These are phyloP conservation scores for Penicillium bialowiezense DNA, from an alignment of 495 filamentous ascomycete species.

Conservation along the genomic window DNA sequence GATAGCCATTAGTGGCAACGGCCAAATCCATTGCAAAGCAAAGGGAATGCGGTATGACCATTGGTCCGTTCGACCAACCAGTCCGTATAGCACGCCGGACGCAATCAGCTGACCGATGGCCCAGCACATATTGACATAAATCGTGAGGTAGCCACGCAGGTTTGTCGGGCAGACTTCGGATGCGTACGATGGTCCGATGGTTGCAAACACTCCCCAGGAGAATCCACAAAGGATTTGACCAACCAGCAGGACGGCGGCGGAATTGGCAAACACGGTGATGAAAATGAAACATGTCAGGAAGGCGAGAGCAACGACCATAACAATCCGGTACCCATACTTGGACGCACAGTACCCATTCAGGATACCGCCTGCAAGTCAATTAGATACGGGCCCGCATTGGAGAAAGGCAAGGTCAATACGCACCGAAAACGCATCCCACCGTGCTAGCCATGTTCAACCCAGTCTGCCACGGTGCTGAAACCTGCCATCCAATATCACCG, in stretches of 20 bases:
- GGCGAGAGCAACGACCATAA: slow-evolving; percentile 40
- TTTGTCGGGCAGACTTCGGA: slow-evolving; percentile 60
- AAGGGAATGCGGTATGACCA: slow-evolving; percentile 56
- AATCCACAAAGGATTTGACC: slow-evolving; percentile 47
- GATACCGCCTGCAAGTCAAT: slow-evolving; percentile 20
- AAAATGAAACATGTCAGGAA: slow-evolving; percentile 50
- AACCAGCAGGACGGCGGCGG: slow-evolving; percentile 37
- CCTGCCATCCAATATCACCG: slow-evolving; percentile 19
- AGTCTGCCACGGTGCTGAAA: slow-evolving; percentile 36
- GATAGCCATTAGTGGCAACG: slow-evolving; percentile 54
- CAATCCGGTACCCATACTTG: slow-evolving; percentile 42
- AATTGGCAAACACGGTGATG: slow-evolving; percentile 51
- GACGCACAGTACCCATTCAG: slow-evolving; percentile 46
- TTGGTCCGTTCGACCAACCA: slow-evolving; percentile 31
- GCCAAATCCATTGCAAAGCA: slow-evolving; percentile 66
- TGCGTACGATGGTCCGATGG: slow-evolving; percentile 59
- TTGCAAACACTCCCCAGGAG: slow-evolving; percentile 52
- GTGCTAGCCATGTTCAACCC: slow-evolving; percentile 34
- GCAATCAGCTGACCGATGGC: slow-evolving; percentile 62
- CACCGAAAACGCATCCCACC: slow-evolving; percentile 34
- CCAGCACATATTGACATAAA: slow-evolving; percentile 65
- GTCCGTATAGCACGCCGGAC: slow-evolving; percentile 52
- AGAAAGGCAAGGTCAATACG: not conserved
- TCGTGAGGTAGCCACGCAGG: slow-evolving; percentile 54
- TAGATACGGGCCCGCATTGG: no score